Evolutionary conservation across 108 stramenopile species (phyloP), one percentile per base, ranked within the genome.

Genomic region (Cylindrotheca fusiformis): DNA sequence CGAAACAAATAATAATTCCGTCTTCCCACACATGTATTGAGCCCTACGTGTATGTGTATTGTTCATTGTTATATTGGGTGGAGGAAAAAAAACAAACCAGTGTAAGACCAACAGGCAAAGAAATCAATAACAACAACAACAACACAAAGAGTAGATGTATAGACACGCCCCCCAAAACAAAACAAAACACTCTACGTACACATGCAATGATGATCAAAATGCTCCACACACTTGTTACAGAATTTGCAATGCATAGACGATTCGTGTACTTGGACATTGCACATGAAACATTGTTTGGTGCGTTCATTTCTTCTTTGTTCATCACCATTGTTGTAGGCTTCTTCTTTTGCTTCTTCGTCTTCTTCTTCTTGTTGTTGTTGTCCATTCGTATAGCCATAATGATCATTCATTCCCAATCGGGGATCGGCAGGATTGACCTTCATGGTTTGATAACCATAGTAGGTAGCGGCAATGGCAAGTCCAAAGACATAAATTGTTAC

Each of bases 171-270:
- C n/a, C n/a, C n/a, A n/a, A n/a, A n/a, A n/a, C n/a, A n/a, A n/a
- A n/a, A n/a, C n/a, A n/a, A n/a, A 41, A 4, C 20, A 44, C 17
- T 30, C 3, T 28, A 78, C 77, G 63, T 69, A 78, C 78, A 97
- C 67, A 86, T 79, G 75, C 96, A 97, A 68, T 97, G 96, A 71
- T 97, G 96, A 72, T 97, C 96, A 67, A 97, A 97, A n/a, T 72
- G 63, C 48, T 67, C 63, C 19, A 95, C 92, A 71, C 96, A 97
- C 65, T 97, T 97, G 67, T 97, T 82, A 69, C 96, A 97, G 59
- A 83, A 95, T 63, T 94, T 88, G 83, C 96, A 97, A 58, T 97
- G 96, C 92, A 94, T 94, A 41, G 88, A 82, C 49, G 85, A 60
- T 22, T 68, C 57, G 36, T 70, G 61, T 5, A 93, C 92, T 33